phyloP scores from a whole-genome alignment of 257 asterid species.

The Anisodus acutangulus region DNA sequence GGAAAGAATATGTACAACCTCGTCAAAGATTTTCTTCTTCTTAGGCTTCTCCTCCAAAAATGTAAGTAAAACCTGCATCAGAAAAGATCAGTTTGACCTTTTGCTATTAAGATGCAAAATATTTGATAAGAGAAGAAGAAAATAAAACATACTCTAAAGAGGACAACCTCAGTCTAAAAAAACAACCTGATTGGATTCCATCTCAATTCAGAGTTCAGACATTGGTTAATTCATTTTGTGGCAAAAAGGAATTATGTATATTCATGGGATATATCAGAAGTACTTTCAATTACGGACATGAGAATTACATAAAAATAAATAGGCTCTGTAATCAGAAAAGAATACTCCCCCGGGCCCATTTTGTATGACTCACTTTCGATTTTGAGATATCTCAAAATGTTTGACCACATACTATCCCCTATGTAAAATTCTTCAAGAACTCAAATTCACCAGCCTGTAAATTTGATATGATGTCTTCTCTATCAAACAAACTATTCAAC shows the following conservation, averaged over 20 bases:
- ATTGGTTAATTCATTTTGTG: neutral
- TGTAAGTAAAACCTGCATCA: constrained; percentile 57
- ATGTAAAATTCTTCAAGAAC: neutral
- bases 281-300: neutral
- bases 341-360: neutral
- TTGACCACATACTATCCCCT: neutral
- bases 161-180: neutral
- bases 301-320: neutral
- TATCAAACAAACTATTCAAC: neutral
- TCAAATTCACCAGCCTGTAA: neutral
- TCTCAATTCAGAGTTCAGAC: neutral
- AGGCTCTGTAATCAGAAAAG: neutral
- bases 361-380: neutral
- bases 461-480: neutral
- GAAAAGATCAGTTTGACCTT: constrained; percentile 23
- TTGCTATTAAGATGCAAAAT: neutral
- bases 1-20: constrained; percentile 48
- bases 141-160: neutral
- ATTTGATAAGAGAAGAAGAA: neutral
- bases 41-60: constrained; percentile 66
- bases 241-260: neutral
- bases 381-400: neutral
- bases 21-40: constrained; percentile 49
- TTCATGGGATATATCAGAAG: neutral
- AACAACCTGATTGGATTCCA: neutral